phyloP scores from a whole-genome alignment of 192 early-diverging fungal species.

The Backusella parvicylindrica region DNA sequence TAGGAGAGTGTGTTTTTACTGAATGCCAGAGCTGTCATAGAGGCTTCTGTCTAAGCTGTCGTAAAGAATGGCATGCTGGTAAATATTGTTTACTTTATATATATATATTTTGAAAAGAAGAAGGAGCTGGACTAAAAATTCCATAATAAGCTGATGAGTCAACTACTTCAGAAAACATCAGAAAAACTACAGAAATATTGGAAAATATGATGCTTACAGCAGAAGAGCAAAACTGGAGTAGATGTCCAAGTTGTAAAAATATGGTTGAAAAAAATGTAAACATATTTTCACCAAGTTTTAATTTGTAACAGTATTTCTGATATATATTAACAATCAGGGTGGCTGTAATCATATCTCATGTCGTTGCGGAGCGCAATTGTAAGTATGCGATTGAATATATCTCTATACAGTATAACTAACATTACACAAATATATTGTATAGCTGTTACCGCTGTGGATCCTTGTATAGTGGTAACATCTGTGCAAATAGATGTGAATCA shows the following conservation, averaged over 20 bases:
- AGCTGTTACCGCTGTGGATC: neutral
- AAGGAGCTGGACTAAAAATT: neutral
- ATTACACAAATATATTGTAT: neutral
- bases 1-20: neutral
- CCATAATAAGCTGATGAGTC: neutral
- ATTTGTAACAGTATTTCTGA: neutral
- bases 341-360: neutral
- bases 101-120: neutral
- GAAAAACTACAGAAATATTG: neutral
- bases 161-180: neutral
- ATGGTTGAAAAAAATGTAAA: neutral
- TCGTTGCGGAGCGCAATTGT: neutral
- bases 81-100: neutral
- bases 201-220: neutral
- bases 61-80: neutral
- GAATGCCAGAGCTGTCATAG: neutral
- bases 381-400: neutral
- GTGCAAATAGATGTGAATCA: neutral
- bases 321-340: neutral
- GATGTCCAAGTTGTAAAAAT: neutral
- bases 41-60: neutral
- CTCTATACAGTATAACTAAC: neutral
- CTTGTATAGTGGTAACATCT: neutral
- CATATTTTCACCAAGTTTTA: neutral
- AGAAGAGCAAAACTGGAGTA: neutral